A percentile compares a stretch with the other conserved stretches of the same genome.
These are phyloP conservation scores for Cladosporium halotolerans DNA, from an alignment of 2,329 filamentous ascomycete species.

Conservation along the genomic window DNA sequence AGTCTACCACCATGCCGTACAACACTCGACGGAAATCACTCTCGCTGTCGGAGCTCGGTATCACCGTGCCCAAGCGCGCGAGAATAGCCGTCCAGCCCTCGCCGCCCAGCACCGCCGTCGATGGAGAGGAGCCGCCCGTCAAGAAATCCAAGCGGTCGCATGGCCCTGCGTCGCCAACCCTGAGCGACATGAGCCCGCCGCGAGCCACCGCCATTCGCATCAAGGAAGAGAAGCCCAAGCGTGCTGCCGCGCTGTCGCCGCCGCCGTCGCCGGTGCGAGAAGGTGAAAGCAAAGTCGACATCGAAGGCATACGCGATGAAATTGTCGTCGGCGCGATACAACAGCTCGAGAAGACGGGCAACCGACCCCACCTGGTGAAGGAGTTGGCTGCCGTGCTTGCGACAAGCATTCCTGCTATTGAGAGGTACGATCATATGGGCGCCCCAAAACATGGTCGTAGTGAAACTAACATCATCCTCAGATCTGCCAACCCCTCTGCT, in stretches of 20 bases:
- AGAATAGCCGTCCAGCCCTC: conserved; percentile 43
- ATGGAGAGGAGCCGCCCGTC: conserved; percentile 50
- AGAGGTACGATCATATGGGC: conserved; percentile 65
- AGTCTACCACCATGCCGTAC: conserved; percentile 65
- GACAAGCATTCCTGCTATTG: conserved; percentile 70
- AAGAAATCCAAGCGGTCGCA: conserved; percentile 73
- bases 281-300: conserved; percentile 57
- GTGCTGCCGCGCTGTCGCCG: conserved; percentile 64
- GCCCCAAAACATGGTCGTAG: conserved; percentile 13
- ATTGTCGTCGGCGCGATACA: conserved; percentile 87
- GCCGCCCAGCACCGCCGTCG: conserved; percentile 56
- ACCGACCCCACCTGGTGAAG: conserved; percentile 89
- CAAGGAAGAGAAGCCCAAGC: conserved; percentile 44
- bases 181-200: conserved; percentile 36
- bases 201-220: conserved; percentile 39
- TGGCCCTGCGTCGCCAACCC: conserved; percentile 36
- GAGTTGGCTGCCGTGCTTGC: conserved; percentile 79
- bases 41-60: conserved; percentile 85
- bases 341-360: conserved; percentile 82
- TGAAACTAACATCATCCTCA: conserved; percentile 38
- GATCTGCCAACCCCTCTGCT: conserved; percentile 90
- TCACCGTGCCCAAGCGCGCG: conserved; percentile 64
- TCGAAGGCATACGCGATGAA: conserved; percentile 83
- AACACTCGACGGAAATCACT: conserved; percentile 96
- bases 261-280: conserved; percentile 64